phyloP scores from a whole-genome alignment of 768 basidiomycete species.

The Collybia nuda region DNA sequence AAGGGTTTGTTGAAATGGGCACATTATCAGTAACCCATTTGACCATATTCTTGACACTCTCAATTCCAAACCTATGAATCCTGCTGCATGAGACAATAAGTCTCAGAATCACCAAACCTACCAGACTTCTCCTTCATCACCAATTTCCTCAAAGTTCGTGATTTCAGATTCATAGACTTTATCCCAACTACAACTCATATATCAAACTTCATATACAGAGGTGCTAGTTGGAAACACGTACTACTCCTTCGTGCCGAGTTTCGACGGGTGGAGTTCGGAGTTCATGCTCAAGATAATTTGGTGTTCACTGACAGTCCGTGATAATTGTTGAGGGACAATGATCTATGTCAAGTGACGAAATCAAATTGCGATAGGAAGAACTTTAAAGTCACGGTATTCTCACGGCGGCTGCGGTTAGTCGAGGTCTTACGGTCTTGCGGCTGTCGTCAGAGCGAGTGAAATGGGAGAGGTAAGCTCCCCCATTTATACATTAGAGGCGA shows the following conservation, averaged over 20 bases:
- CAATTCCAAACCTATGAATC: slow-evolving; percentile 70
- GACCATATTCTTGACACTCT: slow-evolving; percentile 77
- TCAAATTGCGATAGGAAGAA: too few species aligned
- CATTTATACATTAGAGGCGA: neutral
- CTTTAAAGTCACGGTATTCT: too few species aligned
- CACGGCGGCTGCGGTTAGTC: too few species aligned
- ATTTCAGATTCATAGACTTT: slow-evolving; percentile 71
- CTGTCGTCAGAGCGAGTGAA: too few species aligned
- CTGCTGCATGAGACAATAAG: neutral
- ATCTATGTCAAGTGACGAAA: too few species aligned
- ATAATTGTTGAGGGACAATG: too few species aligned
- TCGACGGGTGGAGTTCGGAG: slow-evolving; percentile 62
- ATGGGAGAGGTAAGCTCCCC: too few species aligned
- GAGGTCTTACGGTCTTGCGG: too few species aligned
- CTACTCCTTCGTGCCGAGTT: slow-evolving; percentile 80
- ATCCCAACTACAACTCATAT: slow-evolving; percentile 68
- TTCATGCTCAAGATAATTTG: slow-evolving; percentile 23
- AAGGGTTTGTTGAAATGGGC: slow-evolving; percentile 45
- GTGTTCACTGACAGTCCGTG: too few species aligned
- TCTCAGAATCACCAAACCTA: slow-evolving; percentile 26
- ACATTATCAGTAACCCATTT: slow-evolving; percentile 63
- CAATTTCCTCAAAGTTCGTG: slow-evolving; percentile 69
- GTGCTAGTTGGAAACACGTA: slow-evolving; percentile 31
- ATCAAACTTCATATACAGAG: slow-evolving; percentile 3
- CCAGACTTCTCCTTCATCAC: slow-evolving; percentile 88